Base-by-base conservation (phyloP, 768 basidiomycete genomes). In the Suillus paluster region DNA sequence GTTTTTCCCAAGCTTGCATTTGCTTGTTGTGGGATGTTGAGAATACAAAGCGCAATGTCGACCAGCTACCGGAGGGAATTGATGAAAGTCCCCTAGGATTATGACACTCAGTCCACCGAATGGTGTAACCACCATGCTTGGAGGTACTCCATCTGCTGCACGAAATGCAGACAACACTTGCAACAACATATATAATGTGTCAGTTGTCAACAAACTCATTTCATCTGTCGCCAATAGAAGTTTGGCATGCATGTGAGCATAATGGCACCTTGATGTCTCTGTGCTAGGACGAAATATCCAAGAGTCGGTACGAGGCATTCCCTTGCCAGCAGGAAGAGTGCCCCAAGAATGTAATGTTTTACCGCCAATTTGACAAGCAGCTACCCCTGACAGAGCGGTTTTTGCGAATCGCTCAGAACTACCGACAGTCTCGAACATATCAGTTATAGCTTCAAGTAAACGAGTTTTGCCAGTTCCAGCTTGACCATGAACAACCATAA, bases 61-160 rank as follows among this genome's bases (percentile, higher is more conserved):
- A 62, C 53, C 46, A 34, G 59, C 10, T 1, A 30, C 5, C 15
- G 36, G 45, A 0, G 71, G 70, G 58, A 56, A 72, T 38, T 63
- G 82, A 57, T 83, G 81, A 12, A 81, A 73, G 52, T 82, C 80
- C 0, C 82, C 82, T 12, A 41, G 58, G n/a, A 8, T 56, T 41
- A 49, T 44, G 6, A 30, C 30, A 30, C 30, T 30, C 4, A 30
- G 30, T 3, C 30, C 30, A 3, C 4, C 30, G 11, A 38, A 57
- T 25, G 55, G 55, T 30, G 30, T 0, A 62, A 67, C 4, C 64
- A 46, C 3, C 60, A 53, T 4, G 73, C 6, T 30, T 3, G 6
- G 30, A 30, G 30, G 3, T 30, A 30, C 6, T 30, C 30, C 30
- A 3, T 30, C 4, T 60, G 4, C 73, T 57, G 25, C 62, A 42